Percentiles rank a stretch among this genome's conserved stretches.
phyloP scores from a whole-genome alignment of 2,329 filamentous ascomycete species.

The Exophiala oligosperma region DNA sequence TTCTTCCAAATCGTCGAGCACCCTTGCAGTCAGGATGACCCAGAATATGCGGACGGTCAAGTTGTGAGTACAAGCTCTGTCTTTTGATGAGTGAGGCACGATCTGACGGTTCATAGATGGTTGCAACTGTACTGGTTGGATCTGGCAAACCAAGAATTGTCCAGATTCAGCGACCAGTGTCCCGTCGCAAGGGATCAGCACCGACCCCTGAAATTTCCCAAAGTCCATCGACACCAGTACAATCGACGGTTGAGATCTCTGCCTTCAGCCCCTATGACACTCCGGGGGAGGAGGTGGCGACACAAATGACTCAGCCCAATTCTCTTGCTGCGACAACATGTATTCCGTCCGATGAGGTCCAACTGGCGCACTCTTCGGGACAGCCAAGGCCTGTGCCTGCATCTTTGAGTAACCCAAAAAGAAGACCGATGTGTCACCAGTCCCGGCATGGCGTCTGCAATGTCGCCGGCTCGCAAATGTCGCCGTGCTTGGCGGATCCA shows the following conservation, averaged over 20 bases:
- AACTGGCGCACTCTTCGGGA: not conserved
- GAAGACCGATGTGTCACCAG: too few species aligned
- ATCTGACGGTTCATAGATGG: slow-evolving; percentile 19
- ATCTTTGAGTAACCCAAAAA: not conserved
- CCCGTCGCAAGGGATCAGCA: slow-evolving; percentile 4
- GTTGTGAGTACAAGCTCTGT: slow-evolving; percentile 11
- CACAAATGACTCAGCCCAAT: not conserved
- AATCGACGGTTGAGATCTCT: slow-evolving; percentile 18
- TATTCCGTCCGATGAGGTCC: slow-evolving; percentile 1
- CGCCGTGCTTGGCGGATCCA: slow-evolving; percentile 10
- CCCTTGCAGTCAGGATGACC: slow-evolving; percentile 1
- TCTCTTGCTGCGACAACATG: not conserved
- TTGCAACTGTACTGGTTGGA: slow-evolving; percentile 24
- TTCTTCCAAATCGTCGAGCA: slow-evolving; percentile 24
- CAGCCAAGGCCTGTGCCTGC: slow-evolving; percentile 5
- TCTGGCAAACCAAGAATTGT: slow-evolving; percentile 28
- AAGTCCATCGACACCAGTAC: slow-evolving; percentile 18
- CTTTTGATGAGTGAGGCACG: too few species aligned
- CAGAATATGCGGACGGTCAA: slow-evolving; percentile 11
- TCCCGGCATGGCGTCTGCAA: too few species aligned
- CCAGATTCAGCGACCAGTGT: slow-evolving; percentile 26
- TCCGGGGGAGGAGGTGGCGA: slow-evolving; percentile 9
- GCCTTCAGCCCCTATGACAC: slow-evolving; percentile 27
- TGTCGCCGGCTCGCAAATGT: not conserved
- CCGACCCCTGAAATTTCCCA: not conserved